phyloP scores from a whole-genome alignment of 768 basidiomycete genomes.

The Cystoderma amianthinum region DNA sequence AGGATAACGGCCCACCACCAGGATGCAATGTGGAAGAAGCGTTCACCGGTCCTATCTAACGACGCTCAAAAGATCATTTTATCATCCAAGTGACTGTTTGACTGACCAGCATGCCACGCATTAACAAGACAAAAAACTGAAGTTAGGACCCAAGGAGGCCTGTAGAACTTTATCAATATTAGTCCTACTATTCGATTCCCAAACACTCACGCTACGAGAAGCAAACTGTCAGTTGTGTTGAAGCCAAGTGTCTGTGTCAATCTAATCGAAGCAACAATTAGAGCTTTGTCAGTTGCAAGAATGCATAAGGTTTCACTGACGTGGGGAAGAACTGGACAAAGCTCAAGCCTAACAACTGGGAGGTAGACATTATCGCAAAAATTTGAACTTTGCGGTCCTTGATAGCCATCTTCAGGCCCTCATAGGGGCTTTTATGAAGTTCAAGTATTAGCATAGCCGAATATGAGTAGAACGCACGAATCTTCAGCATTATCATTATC shows the following conservation, averaged over 20 bases:
- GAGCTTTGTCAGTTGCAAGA: neutral
- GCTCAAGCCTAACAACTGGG: constrained; percentile 48
- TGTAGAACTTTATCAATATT: constrained; percentile 11
- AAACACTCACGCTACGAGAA: constrained; percentile 48
- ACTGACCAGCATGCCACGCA: constrained; percentile 43
- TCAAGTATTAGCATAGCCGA: neutral
- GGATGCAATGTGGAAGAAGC: constrained; percentile 51
- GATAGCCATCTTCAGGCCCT: constrained; percentile 49
- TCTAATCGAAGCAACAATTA: constrained; percentile 16
- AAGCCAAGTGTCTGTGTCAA: constrained; percentile 57
- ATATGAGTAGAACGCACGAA: constrained; percentile 34
- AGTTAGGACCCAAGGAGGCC: constrained; percentile 60
- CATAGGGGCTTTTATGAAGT: constrained; percentile 35
- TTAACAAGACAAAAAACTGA: constrained; percentile 40
- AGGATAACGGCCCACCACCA: constrained; percentile 59
- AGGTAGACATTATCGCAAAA: constrained; percentile 44
- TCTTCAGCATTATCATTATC: constrained; percentile 52
- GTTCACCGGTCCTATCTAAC: constrained; percentile 51
- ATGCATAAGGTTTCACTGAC: constrained; percentile 15
- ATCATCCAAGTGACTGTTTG: neutral
- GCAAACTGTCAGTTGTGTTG: constrained; percentile 48
- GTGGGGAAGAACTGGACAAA: constrained; percentile 58
- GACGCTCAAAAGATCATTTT: too few species aligned
- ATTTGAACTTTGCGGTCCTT: constrained; percentile 47
- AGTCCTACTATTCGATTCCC: neutral